Evolutionary conservation across 257 asterid species (phyloP), one percentile per base, ranked within the genome.

Genomic region (Nicotiana otophora): DNA sequence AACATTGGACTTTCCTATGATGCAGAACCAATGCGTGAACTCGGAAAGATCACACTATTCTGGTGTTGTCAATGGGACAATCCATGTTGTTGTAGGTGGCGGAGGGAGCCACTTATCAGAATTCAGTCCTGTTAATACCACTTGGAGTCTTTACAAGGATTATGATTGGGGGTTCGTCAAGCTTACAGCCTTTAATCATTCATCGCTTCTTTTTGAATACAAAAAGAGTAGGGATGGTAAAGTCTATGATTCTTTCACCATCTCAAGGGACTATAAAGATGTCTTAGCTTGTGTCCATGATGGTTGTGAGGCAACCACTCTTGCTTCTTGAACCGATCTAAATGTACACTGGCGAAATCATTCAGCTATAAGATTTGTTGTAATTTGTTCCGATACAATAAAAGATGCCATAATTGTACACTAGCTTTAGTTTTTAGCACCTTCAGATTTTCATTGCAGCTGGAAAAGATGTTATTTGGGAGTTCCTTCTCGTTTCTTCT

Each of bases 231-330:
- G 90, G 2, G 94, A 94, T 51, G 98, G 97, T 7, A 84, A 91
- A 51, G 97, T 94, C 10, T 89, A 93, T 51, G 98, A 94, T 84
- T 94, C 94, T 14, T 94, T 94, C 90, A 91, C 97, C 54, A 84
- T 94, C 53, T 91, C 94, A 3, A 91, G 98, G 86, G 97, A 93
- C 82, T 93, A 94, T 57, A 90, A 84, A 84, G 97, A 94, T 83
- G 97, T 93, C 31, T 85, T 94, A 53, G 97, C 97, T 0, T 94
- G 97, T 62, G 97, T 93, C 42, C 93, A 85, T 76, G 97, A 91
- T 88, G 89, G 92, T 28, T 94, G 98, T 85, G 95, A 91, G 81
- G 39, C 91, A 55, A 87, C 94, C 66, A 93, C 94, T 46, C 78
- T 87, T 55, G 96, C 94, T 17, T 57, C 81, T 28, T 92, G 86